Evolutionary conservation across 495 filamentous ascomycete genomes (phyloP), one percentile per base, ranked within the genome.

Genomic region (Daldinia loculata): DNA sequence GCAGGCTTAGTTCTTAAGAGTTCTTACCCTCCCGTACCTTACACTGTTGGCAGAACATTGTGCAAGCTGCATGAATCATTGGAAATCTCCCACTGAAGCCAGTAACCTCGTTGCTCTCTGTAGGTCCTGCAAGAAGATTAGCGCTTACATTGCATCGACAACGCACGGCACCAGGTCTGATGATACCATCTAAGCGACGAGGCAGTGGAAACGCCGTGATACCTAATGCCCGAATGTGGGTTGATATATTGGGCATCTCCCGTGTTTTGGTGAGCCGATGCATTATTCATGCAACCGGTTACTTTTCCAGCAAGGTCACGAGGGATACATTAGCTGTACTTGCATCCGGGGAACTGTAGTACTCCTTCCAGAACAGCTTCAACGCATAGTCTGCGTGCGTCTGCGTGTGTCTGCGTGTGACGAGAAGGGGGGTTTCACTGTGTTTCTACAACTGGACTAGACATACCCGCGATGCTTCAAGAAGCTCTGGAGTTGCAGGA

Each of bases 61-160:
- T 50, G 27, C 50, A 52, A 53, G 51, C 34, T 55, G 30, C 11
- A 45, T 39, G 53, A 61, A 41, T 12, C 50, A 51, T 43, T 64
- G 41, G 26, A 45, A 29, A 22, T 24, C 58, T 70, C 43, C 59
- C 48, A 62, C 62, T 17, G 27, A 53, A 60, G 63, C 48, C 56
- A 56, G 58, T 52, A 43, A 52, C 67, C 56, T 60, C 58, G 7
- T 63, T 52, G 24, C 43, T 36, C 45, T 67, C 67, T 67, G 67
- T 59, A 56, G 29, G 55, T n/a, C 19, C 67, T 66, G 30, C 45
- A 73, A 56, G 57, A 61, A 61, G 58, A 34, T 55, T 74, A 74
- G 71, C 39, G 71, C 71, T 74, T 74, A 74, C 71, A 63, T 48
- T 57, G 71, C 63, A 62, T 70, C 66, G 60, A 67, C 67, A 70